phyloP scores from a whole-genome alignment of 169 alveolate species.

The Toxoplasma gondii region DNA sequence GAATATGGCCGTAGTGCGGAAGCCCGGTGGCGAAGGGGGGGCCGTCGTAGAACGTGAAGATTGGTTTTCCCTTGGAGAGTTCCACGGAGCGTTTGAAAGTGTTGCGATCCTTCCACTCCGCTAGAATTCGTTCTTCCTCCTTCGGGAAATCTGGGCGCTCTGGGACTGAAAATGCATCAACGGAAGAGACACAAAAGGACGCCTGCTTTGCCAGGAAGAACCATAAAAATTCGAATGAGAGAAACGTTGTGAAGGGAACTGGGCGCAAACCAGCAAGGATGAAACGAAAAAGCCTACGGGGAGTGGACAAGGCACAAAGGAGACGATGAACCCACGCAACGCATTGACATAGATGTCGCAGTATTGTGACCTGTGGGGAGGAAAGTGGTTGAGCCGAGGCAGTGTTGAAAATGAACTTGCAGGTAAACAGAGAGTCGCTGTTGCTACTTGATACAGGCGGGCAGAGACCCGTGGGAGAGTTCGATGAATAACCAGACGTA shows the following conservation, averaged over 20 bases:
- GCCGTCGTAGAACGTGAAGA: conserved; percentile 98
- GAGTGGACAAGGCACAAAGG: neutral
- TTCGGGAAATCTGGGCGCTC: conserved; percentile 58
- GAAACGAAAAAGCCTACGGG: neutral
- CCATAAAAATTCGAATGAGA: too few relatives aligned
- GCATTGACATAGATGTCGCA: neutral
- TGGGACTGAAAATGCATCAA: conserved; percentile 32
- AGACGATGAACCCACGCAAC: neutral
- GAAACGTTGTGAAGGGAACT: too few relatives aligned
- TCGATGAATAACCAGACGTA: too few relatives aligned
- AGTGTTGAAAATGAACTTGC: too few relatives aligned
- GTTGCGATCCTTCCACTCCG: conserved; percentile 31
- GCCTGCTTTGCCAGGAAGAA: neutral
- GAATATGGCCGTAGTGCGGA: conserved; percentile 99
- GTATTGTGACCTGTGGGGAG: too few relatives aligned
- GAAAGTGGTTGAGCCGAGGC: too few relatives aligned
- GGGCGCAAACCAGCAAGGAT: too few relatives aligned
- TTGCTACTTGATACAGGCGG: too few relatives aligned
- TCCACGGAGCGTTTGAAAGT: conserved; percentile 29
- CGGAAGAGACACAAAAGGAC: neutral
- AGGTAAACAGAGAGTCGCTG: too few relatives aligned
- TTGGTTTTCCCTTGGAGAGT: conserved; percentile 79
- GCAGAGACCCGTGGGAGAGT: too few relatives aligned
- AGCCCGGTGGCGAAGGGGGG: conserved; percentile 99
- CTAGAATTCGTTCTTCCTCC: conserved; percentile 44